A percentile compares a stretch with the other conserved stretches of the same genome.
phyloP scores from a whole-genome alignment of 495 filamentous ascomycete genomes.

The Tuber brumale region DNA sequence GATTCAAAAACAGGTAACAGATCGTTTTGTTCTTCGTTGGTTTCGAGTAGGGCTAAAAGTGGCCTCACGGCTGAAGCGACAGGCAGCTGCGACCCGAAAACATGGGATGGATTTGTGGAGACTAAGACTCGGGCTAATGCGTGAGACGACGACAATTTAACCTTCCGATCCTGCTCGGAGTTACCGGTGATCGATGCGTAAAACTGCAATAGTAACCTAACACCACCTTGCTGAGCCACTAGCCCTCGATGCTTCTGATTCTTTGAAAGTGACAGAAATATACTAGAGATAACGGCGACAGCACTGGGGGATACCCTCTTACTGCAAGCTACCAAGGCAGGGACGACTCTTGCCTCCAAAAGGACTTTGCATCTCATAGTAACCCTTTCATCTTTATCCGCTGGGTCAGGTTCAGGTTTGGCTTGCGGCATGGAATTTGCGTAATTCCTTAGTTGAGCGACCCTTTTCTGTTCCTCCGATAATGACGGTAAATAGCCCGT shows the following conservation, averaged over 20 bases:
- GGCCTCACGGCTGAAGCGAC: conserved; percentile 71
- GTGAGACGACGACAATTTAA: conserved; percentile 64
- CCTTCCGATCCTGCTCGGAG: conserved; percentile 46
- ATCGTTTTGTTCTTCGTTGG: conserved; percentile 50
- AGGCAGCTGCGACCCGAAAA: conserved; percentile 72
- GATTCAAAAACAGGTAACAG: conserved; percentile 87
- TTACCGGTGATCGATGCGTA: conserved; percentile 50
- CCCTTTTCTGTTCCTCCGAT: conserved; percentile 84
- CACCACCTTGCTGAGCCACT: conserved; percentile 83
- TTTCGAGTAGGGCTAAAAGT: conserved; percentile 61
- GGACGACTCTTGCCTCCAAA: conserved; percentile 67
- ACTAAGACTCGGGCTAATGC: conserved; percentile 88
- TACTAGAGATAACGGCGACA: conserved; percentile 61
- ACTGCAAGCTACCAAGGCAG: conserved; percentile 63
- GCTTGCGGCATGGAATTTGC: conserved; percentile 66
- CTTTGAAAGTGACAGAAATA: conserved; percentile 68
- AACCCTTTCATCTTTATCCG: conserved; percentile 69
- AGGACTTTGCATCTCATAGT: conserved; percentile 66
- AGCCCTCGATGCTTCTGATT: conserved; percentile 63
- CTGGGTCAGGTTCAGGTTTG: conserved; percentile 54
- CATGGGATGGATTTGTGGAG: conserved; percentile 73
- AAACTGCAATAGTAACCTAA: conserved; percentile 70
- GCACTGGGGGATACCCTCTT: conserved; percentile 61
- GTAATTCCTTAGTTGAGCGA: conserved; percentile 85
- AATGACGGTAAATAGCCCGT: conserved; percentile 71